Conservation (phyloP, 768 basidiomycete genomes). For the Psilocybe tampanensis region DNA sequence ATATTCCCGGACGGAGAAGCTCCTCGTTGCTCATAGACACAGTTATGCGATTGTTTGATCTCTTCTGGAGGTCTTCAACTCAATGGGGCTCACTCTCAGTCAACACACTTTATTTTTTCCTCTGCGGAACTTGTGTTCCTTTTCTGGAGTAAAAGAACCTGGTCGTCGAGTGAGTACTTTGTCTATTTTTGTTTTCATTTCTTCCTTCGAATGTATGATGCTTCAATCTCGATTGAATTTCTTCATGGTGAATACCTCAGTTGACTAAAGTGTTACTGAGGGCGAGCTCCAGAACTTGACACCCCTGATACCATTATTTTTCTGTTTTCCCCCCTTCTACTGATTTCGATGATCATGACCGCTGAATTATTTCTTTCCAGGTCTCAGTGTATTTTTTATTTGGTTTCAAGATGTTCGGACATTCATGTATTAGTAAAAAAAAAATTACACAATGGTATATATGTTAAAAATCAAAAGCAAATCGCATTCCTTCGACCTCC, state of each 20-base stretch:
- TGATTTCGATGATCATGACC: background rate
- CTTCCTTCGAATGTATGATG: conserved; percentile 57
- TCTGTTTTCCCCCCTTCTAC: background rate
- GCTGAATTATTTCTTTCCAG: background rate
- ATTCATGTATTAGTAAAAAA: too few species aligned
- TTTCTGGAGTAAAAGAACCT: background rate
- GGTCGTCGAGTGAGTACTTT: conserved; percentile 18
- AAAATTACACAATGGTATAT: too few species aligned
- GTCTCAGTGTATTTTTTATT: background rate
- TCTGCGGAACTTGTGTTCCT: conserved; percentile 52
- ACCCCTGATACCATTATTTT: conserved; percentile 39
- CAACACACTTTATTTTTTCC: conserved; percentile 65
- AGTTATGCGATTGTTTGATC: conserved; percentile 84
- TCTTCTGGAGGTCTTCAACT: conserved; percentile 57
- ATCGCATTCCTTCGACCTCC: background rate
- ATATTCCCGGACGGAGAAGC: conserved; percentile 37
- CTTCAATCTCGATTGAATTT: conserved; percentile 73
- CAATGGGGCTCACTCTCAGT: conserved; percentile 92
- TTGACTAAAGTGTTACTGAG: conserved; percentile 30
- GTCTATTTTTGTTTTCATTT: conserved; percentile 15
- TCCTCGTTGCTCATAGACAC: conserved; percentile 80
- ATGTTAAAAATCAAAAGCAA: background rate
- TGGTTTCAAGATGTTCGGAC: too few species aligned
- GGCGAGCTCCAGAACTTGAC: conserved; percentile 83
- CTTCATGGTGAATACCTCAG: conserved; percentile 85